Evolutionary conservation across 176 grass and related monocot genomes (phyloP).

Genomic region (Ampelocalamus luodianensis): DNA sequence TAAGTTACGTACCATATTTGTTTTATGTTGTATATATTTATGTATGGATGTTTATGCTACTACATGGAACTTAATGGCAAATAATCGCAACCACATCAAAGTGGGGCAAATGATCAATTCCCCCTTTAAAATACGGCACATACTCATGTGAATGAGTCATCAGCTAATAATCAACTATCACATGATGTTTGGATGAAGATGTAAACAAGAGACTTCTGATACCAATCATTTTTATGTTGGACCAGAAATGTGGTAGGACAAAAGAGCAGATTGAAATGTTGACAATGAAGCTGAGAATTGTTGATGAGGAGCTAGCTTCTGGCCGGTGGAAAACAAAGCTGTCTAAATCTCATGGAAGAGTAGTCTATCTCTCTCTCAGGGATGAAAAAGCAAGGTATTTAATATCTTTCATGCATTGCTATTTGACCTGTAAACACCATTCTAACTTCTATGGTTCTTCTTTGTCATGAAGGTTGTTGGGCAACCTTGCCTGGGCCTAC

Average conservation of each 20-base stretch:
- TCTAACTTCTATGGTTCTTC: constrained; percentile 26
- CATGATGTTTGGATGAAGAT: background rate
- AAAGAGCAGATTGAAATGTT: constrained; percentile 72
- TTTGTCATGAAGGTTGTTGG: constrained; percentile 58
- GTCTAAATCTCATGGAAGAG: constrained; percentile 68
- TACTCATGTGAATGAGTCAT: background rate
- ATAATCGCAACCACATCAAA: too few species aligned
- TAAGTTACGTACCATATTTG: too few species aligned
- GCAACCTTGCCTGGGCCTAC: constrained; percentile 73
- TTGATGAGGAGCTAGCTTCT: constrained; percentile 76
- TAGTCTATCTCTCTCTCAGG: constrained; percentile 58
- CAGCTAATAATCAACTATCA: constrained; percentile 1
- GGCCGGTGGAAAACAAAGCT: constrained; percentile 68
- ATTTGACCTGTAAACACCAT: constrained; percentile 16
- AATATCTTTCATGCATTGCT: constrained; percentile 10
- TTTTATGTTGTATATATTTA: too few species aligned
- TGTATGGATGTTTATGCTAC: too few species aligned
- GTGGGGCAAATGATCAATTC: too few species aligned
- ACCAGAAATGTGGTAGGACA: constrained; percentile 75
- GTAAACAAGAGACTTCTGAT: background rate
- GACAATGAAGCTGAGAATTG: constrained; percentile 59
- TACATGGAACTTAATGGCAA: too few species aligned
- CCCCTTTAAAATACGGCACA: background rate
- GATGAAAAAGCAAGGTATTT: constrained; percentile 70
- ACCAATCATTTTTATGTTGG: constrained; percentile 38